phyloP scores from a whole-genome alignment of 768 basidiomycete genomes.

The Calocybe cyanea region DNA sequence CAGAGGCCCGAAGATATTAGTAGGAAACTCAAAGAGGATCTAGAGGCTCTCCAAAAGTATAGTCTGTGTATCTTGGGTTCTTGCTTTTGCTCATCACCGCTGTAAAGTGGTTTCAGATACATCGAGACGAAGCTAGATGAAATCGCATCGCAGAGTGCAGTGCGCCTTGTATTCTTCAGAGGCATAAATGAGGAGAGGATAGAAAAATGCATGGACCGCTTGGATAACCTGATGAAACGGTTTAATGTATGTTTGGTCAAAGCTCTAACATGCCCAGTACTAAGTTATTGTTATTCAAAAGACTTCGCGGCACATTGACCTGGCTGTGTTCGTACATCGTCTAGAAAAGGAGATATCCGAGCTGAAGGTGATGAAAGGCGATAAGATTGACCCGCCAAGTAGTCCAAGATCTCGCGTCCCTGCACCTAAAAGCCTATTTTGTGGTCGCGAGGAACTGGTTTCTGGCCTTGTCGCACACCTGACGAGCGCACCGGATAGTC shows the following conservation, averaged over 20 bases:
- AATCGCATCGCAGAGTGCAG: neutral
- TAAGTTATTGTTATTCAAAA: neutral
- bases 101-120: slow-evolving; percentile 3
- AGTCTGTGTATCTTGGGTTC: slow-evolving; percentile 1
- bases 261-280: neutral
- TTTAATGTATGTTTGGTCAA: slow-evolving; percentile 3
- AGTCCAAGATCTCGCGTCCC: slow-evolving; percentile 2
- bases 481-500: neutral
- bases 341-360: neutral
- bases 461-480: slow-evolving; percentile 9
- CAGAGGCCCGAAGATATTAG: neutral
- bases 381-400: slow-evolving; percentile 13
- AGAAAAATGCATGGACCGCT: slow-evolving; percentile 1
- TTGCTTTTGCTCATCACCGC: no score
- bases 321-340: no score
- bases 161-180: slow-evolving; percentile 3
- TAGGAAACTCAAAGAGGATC: neutral
- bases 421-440: slow-evolving; percentile 15
- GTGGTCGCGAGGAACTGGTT: slow-evolving; percentile 19
- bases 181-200: neutral
- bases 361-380: neutral
- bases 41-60: slow-evolving; percentile 2
- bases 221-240: slow-evolving; percentile 1
- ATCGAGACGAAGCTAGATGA: slow-evolving; percentile 2
- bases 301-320: slow-evolving; percentile 2